Conservation (phyloP, 2,329 filamentous ascomycete genomes). For the Truncatella angustata region DNA sequence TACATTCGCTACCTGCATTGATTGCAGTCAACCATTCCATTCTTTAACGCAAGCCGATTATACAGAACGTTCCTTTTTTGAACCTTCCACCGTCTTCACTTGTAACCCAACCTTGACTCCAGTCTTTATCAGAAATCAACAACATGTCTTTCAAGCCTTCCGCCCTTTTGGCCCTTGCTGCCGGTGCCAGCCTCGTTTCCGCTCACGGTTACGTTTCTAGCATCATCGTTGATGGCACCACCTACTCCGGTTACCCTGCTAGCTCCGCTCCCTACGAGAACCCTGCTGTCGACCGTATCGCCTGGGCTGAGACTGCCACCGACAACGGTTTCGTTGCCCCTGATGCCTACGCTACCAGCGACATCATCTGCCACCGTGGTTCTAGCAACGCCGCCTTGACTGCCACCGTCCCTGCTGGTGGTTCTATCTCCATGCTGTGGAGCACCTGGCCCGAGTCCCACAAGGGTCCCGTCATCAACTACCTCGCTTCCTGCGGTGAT, state of each 20-base stretch:
- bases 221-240: conserved; percentile 20
- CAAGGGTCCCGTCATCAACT: conserved; percentile 33
- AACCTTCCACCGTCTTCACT: background rate
- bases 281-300: conserved; percentile 21
- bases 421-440: conserved; percentile 59
- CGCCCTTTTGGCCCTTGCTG: conserved; percentile 10
- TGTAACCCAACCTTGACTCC: conserved; percentile 9
- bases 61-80: background rate
- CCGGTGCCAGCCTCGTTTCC: conserved; percentile 22
- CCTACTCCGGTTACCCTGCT: conserved; percentile 16
- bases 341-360: conserved; percentile 6
- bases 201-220: conserved; percentile 30
- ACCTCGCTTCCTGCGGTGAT: conserved; percentile 31
- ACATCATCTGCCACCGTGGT: conserved; percentile 35
- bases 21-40: conserved; percentile 13
- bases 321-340: conserved; percentile 25
- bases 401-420: conserved; percentile 53
- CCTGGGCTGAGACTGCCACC: conserved; percentile 32
- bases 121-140: background rate
- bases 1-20: conserved; percentile 15
- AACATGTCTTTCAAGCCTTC: conserved; percentile 13
- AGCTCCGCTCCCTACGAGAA: conserved; percentile 19
- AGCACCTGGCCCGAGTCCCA: conserved; percentile 63
- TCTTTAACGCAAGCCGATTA: conserved; percentile 14
- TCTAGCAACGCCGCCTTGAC: conserved; percentile 28